Conservation (phyloP, 2,329 filamentous ascomycete species). For the Penicillium sumatraense region DNA sequence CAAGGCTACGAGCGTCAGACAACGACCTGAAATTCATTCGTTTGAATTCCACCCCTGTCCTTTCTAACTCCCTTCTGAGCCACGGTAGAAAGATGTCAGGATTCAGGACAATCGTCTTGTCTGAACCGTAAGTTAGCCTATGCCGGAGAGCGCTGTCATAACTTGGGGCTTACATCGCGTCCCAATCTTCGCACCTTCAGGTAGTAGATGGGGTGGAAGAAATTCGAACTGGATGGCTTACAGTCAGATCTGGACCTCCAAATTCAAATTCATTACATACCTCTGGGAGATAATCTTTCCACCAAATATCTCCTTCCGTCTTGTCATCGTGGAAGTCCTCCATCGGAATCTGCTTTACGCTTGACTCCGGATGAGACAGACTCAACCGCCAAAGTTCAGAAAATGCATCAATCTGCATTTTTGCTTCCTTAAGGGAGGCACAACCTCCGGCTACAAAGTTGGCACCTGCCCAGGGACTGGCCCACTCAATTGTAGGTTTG, state of each 20-base stretch:
- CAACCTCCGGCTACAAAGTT: constrained; percentile 29
- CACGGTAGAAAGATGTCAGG: constrained; percentile 31
- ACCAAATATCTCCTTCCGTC: constrained; percentile 7
- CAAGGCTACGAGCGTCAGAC: constrained; percentile 20
- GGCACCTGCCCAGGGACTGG: constrained; percentile 41
- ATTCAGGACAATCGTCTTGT: constrained; percentile 26
- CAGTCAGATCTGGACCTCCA: neutral
- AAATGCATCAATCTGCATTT: constrained; percentile 32
- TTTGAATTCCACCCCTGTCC: constrained; percentile 28
- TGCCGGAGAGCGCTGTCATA: no score
- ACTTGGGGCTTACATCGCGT: neutral
- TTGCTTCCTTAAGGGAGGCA: constrained; percentile 20
- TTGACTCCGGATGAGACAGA: constrained; percentile 9
- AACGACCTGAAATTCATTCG: constrained; percentile 20
- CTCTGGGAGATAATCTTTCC: constrained; percentile 8
- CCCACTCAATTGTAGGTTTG: constrained; percentile 29
- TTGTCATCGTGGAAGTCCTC: neutral
- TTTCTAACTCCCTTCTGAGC: constrained; percentile 24
- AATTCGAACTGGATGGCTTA: neutral
- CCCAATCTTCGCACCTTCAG: neutral
- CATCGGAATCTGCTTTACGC: constrained; percentile 4
- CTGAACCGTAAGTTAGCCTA: neutral
- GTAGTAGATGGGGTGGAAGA: neutral
- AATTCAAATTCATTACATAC: neutral
- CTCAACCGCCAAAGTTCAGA: neutral